A percentile compares a stretch with the other conserved stretches of the same genome.
These are phyloP conservation scores for Aureobasidium zeae DNA, from an alignment of 2,329 filamentous ascomycete species.

Conservation along the genomic window DNA sequence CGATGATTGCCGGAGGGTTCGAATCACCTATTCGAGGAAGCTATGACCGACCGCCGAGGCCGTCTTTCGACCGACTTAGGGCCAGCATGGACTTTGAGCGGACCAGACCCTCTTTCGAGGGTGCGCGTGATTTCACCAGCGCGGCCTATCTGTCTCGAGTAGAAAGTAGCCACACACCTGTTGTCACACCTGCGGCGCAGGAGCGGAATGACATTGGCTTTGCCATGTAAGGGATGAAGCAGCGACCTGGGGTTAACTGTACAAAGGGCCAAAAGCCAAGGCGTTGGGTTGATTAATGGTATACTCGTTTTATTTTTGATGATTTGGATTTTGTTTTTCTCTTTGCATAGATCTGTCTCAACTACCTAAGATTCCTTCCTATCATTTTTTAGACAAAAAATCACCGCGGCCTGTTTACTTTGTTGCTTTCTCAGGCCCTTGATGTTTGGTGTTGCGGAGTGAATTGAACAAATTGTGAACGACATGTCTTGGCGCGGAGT, in stretches of 20 bases:
- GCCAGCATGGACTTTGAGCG: slow-evolving; percentile 71
- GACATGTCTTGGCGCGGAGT: slow-evolving; percentile 7
- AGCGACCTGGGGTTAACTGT: neutral
- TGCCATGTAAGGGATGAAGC: slow-evolving; percentile 7
- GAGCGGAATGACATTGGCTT: slow-evolving; percentile 11
- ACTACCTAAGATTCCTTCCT: slow-evolving; percentile 12
- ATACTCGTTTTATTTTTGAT: slow-evolving; percentile 2
- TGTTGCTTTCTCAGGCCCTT: too few species aligned
- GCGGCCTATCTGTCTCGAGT: slow-evolving; percentile 75
- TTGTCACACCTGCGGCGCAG: slow-evolving; percentile 1
- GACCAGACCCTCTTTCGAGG: slow-evolving; percentile 67
- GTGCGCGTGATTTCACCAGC: slow-evolving; percentile 82
- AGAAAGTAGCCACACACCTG: slow-evolving; percentile 42
- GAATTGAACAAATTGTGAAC: neutral
- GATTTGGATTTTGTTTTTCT: slow-evolving; percentile 4
- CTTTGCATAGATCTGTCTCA: slow-evolving; percentile 12
- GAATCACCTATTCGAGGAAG: slow-evolving; percentile 11
- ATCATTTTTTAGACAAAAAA: slow-evolving; percentile 13
- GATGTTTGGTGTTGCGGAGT: neutral
- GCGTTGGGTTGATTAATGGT: slow-evolving; percentile 9
- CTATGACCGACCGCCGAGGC: slow-evolving; percentile 57
- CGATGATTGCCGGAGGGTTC: neutral
- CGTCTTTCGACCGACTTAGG: slow-evolving; percentile 80
- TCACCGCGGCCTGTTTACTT: neutral
- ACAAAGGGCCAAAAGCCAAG: slow-evolving; percentile 7